A percentile compares a stretch with the other conserved stretches of the same genome.
Evolutionary conservation across 805 yeast genomes (phyloP).

Genomic region (Grigorovia humatica): DNA sequence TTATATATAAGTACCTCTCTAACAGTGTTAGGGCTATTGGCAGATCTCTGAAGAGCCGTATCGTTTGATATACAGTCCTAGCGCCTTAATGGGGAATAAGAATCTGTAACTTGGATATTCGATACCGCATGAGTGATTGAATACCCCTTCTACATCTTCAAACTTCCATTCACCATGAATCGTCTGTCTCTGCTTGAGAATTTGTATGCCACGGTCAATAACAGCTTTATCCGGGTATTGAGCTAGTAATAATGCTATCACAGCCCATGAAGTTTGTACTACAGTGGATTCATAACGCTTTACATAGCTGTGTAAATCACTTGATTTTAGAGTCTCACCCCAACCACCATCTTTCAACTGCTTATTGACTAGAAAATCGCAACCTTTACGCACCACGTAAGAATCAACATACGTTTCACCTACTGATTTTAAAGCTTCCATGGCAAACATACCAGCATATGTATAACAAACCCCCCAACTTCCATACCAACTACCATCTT

Average conservation of each 20-base stretch:
- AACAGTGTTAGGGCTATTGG: no score
- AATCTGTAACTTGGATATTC: constrained; percentile 92
- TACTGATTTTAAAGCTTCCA: constrained; percentile 76
- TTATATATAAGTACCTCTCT: no score
- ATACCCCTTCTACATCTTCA: constrained; percentile 89
- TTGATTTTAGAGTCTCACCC: constrained; percentile 90
- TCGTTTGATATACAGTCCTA: constrained; percentile 53
- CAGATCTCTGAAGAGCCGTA: constrained; percentile 1
- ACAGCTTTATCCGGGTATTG: constrained; percentile 62
- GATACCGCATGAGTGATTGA: constrained; percentile 87
- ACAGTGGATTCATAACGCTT: constrained; percentile 51
- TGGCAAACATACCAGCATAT: constrained; percentile 95
- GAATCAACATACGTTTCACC: constrained; percentile 55
- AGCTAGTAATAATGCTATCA: constrained; percentile 72
- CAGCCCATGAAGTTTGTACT: constrained; percentile 90
- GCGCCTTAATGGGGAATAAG: constrained; percentile 83
- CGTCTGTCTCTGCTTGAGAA: constrained; percentile 58
- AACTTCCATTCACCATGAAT: constrained; percentile 75
- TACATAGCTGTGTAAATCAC: constrained; percentile 72
- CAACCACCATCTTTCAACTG: constrained; percentile 92
- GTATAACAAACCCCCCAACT: constrained; percentile 97
- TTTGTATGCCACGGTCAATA: constrained; percentile 50
- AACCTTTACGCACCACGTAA: constrained; percentile 56
- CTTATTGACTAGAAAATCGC: constrained; percentile 68
- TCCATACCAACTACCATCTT: constrained; percentile 96